Percentiles rank a stretch among this genome's conserved stretches.
These are phyloP conservation scores for Eucalyptus cloeziana DNA, from an alignment of 345 rosid species.

Conservation along the genomic window DNA sequence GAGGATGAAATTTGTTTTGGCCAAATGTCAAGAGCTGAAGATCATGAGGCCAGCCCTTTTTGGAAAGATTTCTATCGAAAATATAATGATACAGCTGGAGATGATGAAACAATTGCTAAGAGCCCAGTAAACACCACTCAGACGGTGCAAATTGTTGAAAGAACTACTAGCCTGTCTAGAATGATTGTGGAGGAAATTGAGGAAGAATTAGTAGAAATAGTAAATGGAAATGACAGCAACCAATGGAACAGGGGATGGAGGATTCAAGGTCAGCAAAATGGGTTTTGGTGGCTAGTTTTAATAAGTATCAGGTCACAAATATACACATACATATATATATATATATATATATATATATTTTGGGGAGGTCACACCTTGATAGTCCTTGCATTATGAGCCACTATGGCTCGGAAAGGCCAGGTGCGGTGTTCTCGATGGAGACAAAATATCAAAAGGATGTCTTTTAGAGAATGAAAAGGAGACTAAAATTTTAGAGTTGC, in stretches of 20 bases:
- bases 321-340: too few species aligned
- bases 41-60: neutral
- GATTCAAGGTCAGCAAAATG: neutral
- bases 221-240: accelerated
- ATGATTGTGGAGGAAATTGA: neutral
- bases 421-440: neutral
- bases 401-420: neutral
- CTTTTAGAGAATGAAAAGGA: neutral
- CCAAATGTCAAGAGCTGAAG: neutral
- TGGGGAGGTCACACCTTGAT: neutral
- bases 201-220: neutral
- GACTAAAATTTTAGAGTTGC: neutral
- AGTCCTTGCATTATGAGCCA: neutral
- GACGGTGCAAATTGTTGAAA: neutral
- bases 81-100: neutral
- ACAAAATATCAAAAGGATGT: neutral
- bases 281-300: neutral
- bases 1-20: neutral
- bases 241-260: neutral
- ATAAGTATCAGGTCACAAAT: accelerated
- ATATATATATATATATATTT: too few species aligned
- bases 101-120: neutral
- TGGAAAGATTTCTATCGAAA: neutral
- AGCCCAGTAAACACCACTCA: neutral
- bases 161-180: neutral